These are phyloP conservation scores for Pyrenophora graminea DNA, from an alignment of 2,329 filamentous ascomycete species.

Conservation along the genomic window DNA sequence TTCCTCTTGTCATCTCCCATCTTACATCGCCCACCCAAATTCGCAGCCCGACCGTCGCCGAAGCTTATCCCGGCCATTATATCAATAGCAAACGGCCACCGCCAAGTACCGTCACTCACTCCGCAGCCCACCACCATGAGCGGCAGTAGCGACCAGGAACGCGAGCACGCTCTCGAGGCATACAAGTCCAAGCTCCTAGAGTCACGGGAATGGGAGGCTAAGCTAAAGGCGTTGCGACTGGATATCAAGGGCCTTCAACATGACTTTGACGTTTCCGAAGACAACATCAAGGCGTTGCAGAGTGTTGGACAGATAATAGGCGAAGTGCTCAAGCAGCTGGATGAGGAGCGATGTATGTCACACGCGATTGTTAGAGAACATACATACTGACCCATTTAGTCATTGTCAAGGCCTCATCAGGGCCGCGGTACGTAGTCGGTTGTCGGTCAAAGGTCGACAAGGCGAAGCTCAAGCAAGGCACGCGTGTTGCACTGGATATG, in stretches of 20 bases:
- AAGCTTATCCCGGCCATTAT: no score
- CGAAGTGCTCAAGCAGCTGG: conserved; percentile 97
- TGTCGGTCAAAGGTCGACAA: conserved; percentile 99
- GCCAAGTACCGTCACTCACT: neutral
- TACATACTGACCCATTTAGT: conserved; percentile 58
- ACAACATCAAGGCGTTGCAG: conserved; percentile 99
- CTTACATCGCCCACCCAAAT: no score
- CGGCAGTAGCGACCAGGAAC: conserved; percentile 52
- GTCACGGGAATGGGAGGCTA: conserved; percentile 97
- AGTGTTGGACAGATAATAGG: conserved; percentile 99
- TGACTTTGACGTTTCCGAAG: conserved; percentile 95
- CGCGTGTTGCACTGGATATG: conserved; percentile 97
- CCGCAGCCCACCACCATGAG: conserved; percentile 36
- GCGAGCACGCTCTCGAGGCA: conserved; percentile 56
- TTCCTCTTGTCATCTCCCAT: no score
- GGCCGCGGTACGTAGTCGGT: conserved; percentile 95
- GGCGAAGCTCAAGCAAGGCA: conserved; percentile 95
- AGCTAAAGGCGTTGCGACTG: conserved; percentile 89
- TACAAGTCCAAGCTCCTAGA: conserved; percentile 69
- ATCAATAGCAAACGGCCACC: no score
- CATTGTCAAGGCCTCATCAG: conserved; percentile 97
- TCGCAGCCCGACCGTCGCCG: no score
- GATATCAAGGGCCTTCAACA: conserved; percentile 95
- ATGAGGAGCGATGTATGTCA: conserved; percentile 92
- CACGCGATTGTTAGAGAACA: neutral